Evolutionary conservation across 305 asterid species (phyloP).

Genomic region (Fraxinus latifolia): DNA sequence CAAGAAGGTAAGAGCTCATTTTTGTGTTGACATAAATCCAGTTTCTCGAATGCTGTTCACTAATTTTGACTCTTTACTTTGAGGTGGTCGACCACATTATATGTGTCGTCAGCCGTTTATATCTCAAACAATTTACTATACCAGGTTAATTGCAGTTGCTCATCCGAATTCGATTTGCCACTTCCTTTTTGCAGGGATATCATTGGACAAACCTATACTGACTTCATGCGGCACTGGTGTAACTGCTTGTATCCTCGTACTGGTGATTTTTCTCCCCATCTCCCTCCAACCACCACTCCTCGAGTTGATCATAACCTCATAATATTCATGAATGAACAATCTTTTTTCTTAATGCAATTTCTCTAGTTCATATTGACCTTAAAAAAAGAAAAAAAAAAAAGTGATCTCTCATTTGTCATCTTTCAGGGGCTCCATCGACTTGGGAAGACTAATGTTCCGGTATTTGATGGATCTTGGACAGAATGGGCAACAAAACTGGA

Average conservation of each 20-base stretch:
- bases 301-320: background rate
- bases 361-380: background rate
- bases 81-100: background rate
- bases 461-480: slow-evolving; percentile 92
- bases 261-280: slow-evolving; percentile 46
- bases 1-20: slow-evolving; percentile 55
- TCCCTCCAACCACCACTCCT: background rate
- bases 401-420: background rate
- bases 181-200: slow-evolving; percentile 49
- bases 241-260: slow-evolving; percentile 83
- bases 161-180: background rate
- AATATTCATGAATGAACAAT: background rate
- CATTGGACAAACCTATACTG: slow-evolving; percentile 53
- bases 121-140: background rate
- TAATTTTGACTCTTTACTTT: background rate
- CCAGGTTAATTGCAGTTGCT: slow-evolving; percentile 4
- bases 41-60: background rate
- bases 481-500: slow-evolving; percentile 76
- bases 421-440: slow-evolving; percentile 78
- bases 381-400: background rate
- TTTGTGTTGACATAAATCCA: background rate
- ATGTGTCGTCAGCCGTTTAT: background rate
- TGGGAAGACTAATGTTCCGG: slow-evolving; percentile 66
- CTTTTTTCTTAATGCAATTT: background rate
- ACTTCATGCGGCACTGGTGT: slow-evolving; percentile 91